Conservation (phyloP, 2,329 filamentous ascomycete species). For the Ophiobolus disseminans region DNA sequence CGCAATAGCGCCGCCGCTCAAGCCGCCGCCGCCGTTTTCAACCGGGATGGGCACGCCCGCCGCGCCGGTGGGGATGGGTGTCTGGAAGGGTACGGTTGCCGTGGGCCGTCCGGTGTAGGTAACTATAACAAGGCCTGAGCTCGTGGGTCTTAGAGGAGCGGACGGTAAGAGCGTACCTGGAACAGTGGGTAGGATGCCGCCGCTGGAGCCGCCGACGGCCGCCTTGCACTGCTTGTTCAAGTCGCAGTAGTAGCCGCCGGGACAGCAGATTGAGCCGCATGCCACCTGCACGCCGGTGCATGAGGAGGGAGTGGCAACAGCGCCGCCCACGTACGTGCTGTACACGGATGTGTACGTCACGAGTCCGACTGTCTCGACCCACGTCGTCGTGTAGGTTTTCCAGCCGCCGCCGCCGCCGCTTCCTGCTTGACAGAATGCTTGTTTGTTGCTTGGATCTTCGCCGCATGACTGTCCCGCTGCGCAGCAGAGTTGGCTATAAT, state of each 20-base stretch:
- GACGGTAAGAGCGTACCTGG: conserved; percentile 53
- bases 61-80: conserved; percentile 62
- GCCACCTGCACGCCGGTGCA: conserved; percentile 63
- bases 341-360: conserved; percentile 62
- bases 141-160: conserved; percentile 58
- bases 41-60: conserved; percentile 46
- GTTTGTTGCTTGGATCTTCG: conserved; percentile 42
- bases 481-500: conserved; percentile 47
- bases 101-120: conserved; percentile 54
- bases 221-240: conserved; percentile 64
- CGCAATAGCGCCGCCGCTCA: conserved; percentile 76
- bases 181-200: conserved; percentile 38
- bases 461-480: conserved; percentile 35
- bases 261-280: conserved; percentile 76
- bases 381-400: conserved; percentile 65
- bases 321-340: conserved; percentile 50
- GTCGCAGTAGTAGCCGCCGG: conserved; percentile 70
- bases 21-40: conserved; percentile 49
- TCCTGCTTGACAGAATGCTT: conserved; percentile 41
- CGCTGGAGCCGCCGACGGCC: conserved; percentile 60
- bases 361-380: conserved; percentile 59
- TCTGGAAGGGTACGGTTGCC: conserved; percentile 57
- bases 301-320: conserved; percentile 28
- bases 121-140: conserved; percentile 62
- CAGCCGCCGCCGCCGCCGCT: conserved; percentile 53